phyloP scores from a whole-genome alignment of 768 basidiomycete genomes.

The Lactarius trivialis region DNA sequence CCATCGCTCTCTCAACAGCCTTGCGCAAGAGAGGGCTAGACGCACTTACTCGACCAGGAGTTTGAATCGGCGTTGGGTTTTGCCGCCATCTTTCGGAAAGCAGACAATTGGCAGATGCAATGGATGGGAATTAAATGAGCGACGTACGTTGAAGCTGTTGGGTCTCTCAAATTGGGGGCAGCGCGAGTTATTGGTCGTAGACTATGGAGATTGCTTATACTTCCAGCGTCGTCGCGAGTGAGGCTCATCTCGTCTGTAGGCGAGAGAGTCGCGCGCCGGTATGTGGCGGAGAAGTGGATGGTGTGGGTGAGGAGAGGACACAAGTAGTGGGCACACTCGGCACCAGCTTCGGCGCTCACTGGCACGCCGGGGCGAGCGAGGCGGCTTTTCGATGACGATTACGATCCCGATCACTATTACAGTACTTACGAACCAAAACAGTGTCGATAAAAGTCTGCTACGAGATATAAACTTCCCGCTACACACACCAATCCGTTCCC shows the following conservation, averaged over 20 bases:
- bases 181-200: background rate
- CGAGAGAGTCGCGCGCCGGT: background rate
- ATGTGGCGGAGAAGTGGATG: background rate
- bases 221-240: conserved; percentile 6
- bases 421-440: too few relatives aligned
- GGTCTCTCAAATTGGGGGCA: conserved; percentile 12
- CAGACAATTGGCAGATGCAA: background rate
- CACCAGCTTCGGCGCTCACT: background rate
- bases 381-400: conserved; percentile 3
- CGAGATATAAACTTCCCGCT: conserved; percentile 90
- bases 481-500: conserved; percentile 52
- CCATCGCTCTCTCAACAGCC: background rate
- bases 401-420: background rate
- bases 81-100: conserved; percentile 8
- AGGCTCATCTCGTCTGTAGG: conserved; percentile 4
- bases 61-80: background rate
- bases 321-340: background rate
- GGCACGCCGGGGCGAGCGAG: background rate
- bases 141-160: conserved; percentile 14
- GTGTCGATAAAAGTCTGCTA: conserved; percentile 81
- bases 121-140: background rate
- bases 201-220: background rate
- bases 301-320: background rate
- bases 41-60: conserved; percentile 10
- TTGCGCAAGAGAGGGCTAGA: background rate